phyloP scores from a whole-genome alignment of 352 stramenopile species.

The Phytophthora pseudosyringae region DNA sequence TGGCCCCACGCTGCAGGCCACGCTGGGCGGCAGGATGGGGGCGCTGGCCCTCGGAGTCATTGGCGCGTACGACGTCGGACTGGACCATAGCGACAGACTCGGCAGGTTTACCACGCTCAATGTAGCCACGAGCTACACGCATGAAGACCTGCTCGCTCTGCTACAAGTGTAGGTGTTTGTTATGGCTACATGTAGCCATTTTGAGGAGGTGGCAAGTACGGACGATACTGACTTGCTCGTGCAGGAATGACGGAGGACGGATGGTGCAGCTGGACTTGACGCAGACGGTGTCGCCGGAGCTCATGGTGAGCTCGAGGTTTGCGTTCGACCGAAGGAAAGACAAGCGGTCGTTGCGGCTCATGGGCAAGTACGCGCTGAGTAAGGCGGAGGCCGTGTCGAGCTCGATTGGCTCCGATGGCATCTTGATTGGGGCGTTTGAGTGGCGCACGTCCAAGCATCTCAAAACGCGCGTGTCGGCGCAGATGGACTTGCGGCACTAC shows the following conservation, averaged over 20 bases:
- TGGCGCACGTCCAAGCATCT: constrained; percentile 78
- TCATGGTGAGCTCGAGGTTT: constrained; percentile 73
- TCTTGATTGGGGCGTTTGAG: constrained; percentile 78
- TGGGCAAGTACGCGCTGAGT: constrained; percentile 60
- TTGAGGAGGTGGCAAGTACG: background rate
- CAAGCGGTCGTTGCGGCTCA: constrained; percentile 63
- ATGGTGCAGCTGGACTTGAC: constrained; percentile 66
- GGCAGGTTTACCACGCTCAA: constrained; percentile 72
- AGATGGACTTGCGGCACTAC: constrained; percentile 86
- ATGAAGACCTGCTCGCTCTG: constrained; percentile 68
- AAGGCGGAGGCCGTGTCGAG: constrained; percentile 54
- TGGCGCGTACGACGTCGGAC: constrained; percentile 78
- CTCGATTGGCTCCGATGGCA: constrained; percentile 77
- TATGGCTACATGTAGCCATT: background rate
- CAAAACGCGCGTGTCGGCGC: constrained; percentile 75
- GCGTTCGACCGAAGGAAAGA: constrained; percentile 74
- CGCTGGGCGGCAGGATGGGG: constrained; percentile 53
- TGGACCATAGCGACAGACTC: constrained; percentile 78
- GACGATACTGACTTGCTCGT: background rate
- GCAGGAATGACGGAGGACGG: constrained; percentile 72
- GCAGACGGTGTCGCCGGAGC: constrained; percentile 56
- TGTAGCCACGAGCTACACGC: constrained; percentile 60
- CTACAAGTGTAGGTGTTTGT: constrained; percentile 68
- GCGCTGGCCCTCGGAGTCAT: constrained; percentile 53
- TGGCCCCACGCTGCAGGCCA: constrained; percentile 73